Base-by-base conservation (phyloP, 345 rosid genomes). In the Jatropha curcas region DNA sequence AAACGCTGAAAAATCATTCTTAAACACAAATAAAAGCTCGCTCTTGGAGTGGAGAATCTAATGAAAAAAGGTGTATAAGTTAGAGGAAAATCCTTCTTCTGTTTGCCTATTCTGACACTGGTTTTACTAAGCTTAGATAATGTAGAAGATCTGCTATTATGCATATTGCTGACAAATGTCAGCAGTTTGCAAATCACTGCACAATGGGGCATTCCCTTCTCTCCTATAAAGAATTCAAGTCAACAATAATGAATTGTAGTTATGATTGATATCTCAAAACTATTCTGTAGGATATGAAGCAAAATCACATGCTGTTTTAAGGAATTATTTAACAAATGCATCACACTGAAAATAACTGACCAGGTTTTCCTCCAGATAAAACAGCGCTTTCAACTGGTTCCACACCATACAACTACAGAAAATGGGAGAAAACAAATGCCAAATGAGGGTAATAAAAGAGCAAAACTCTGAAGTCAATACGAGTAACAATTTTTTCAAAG, bases 321-420 rank as follows among this genome's bases (percentile, higher is more conserved):
- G 27, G 56, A 58, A 37, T 12, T 17, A 12, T 13, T 43, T 20
- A 53, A 34, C 8, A 63, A 9, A 13, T 70, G 27, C 17, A 24
- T 51, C 20, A 7, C 28, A 20, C n/a, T 17, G 48, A 16, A 55
- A 24, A 25, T 60, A 75, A 76, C 81, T 81, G 63, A 93, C 97
- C 98, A 77, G 98, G 94, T 81, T 88, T 91, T 57, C 96, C 98
- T 67, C 98, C 98, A 9, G 92, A 80, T 5, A 93, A 80, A 61
- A 91, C 82, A 27, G 97, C 77, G 25, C 97, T 93, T 82, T 93
- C 98, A 81, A 85, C 75, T 50, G 98, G 97, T 68, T 93, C 97
- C 48, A 93, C 86, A 46, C 96, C 98, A 82, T 81, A 83, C 16
- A 93, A 86, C 98, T 93, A n/a, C 62, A 72, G n/a, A 58, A 65